Conservation (phyloP, 1,139 yeast genomes). For the Lodderomyces beijingensis region DNA sequence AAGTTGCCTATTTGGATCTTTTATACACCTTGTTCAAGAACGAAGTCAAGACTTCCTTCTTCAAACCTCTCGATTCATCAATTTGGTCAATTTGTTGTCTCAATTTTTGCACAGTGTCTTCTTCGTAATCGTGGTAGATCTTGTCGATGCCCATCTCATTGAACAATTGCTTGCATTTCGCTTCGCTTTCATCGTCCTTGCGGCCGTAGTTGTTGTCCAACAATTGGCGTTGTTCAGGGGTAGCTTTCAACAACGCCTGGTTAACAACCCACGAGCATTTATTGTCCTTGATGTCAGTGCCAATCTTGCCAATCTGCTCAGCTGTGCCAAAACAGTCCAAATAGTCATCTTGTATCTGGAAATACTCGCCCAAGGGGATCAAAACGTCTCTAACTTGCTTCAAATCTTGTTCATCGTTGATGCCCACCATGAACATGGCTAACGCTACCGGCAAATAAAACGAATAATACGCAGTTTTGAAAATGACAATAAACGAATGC, state of each 20-base stretch:
- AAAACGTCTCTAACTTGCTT: constrained; percentile 85
- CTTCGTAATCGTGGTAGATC: constrained; percentile 79
- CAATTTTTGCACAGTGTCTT: constrained; percentile 62
- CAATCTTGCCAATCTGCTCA: constrained; percentile 95
- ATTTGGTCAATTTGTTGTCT: constrained; percentile 57
- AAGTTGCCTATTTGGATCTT: constrained; percentile 80
- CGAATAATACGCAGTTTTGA: constrained; percentile 96
- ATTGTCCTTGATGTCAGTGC: constrained; percentile 97
- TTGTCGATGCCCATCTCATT: constrained; percentile 67
- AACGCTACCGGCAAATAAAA: constrained; percentile 97
- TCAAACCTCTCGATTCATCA: constrained; percentile 92
- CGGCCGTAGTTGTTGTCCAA: constrained; percentile 89
- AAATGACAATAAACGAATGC: constrained; percentile 92
- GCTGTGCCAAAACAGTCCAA: constrained; percentile 98
- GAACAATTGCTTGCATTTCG: constrained; percentile 69
- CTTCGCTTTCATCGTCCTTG: constrained; percentile 69
- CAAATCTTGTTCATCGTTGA: constrained; percentile 64
- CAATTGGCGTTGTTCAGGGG: constrained; percentile 74
- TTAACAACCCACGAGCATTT: constrained; percentile 98
- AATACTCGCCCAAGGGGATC: constrained; percentile 95
- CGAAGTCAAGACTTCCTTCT: constrained; percentile 73
- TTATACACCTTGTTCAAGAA: constrained; percentile 91
- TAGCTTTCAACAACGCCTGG: constrained; percentile 78
- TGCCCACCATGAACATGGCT: constrained; percentile 91
- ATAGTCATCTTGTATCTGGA: constrained; percentile 98